Percentiles rank a stretch among this genome's conserved stretches.
Evolutionary conservation across 768 basidiomycete genomes (phyloP).

Genomic region (Phlebiopsis gigantea): DNA sequence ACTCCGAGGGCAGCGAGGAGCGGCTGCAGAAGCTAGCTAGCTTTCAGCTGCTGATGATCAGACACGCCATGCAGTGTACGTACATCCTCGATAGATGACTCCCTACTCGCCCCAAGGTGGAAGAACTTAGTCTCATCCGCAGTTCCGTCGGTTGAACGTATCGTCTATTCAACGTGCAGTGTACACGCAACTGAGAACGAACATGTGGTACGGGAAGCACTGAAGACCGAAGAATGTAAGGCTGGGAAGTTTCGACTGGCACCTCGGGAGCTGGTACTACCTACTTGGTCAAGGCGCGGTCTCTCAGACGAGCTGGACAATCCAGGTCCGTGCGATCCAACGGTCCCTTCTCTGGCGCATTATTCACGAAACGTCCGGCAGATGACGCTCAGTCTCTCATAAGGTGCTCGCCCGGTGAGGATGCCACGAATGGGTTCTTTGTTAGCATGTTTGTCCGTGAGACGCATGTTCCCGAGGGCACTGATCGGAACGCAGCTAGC

Average conservation of each 20-base stretch:
- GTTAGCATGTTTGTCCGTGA: conserved; percentile 81
- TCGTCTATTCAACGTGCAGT: conserved; percentile 99
- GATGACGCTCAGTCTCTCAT: conserved; percentile 56
- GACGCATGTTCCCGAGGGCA: neutral
- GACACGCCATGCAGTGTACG: conserved; percentile 93
- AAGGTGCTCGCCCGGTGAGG: conserved; percentile 75
- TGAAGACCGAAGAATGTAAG: conserved; percentile 66
- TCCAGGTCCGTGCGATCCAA: conserved; percentile 34
- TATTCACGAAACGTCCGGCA: conserved; percentile 19
- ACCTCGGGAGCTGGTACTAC: conserved; percentile 58
- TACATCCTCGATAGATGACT: conserved; percentile 1
- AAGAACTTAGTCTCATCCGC: neutral
- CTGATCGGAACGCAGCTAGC: conserved; percentile 4
- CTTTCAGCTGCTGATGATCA: conserved; percentile 89
- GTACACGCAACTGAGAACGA: conserved; percentile 91
- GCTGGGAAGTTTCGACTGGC: conserved; percentile 64
- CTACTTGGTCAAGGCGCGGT: conserved; percentile 81
- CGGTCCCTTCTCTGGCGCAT: neutral
- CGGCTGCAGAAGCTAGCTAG: conserved; percentile 78
- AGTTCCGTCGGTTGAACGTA: conserved; percentile 75
- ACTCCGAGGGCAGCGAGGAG: conserved; percentile 52
- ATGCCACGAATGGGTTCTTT: conserved; percentile 95
- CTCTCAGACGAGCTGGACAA: conserved; percentile 55
- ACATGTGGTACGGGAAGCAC: conserved; percentile 72
- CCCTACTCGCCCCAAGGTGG: neutral